Conservation (phyloP, 1,284 basidiomycete genomes). For the Rhodofomes roseus region DNA sequence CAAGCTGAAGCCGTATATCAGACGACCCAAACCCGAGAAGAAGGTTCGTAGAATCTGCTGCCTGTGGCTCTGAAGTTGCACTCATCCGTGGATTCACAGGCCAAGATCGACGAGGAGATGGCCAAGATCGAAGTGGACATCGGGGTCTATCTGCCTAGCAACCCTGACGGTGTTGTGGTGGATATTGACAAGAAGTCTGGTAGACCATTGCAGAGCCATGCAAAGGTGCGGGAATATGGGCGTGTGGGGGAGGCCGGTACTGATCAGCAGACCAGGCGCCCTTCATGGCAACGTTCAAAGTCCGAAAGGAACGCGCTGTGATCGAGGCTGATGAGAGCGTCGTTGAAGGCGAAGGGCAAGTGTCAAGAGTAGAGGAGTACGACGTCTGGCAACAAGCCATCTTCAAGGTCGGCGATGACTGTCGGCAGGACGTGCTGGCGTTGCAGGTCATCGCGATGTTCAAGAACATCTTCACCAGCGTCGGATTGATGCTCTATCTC, state of each 20-base stretch:
- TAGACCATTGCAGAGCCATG: slow-evolving; percentile 93
- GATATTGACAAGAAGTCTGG: slow-evolving; percentile 98
- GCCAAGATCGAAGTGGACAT: slow-evolving; percentile 90
- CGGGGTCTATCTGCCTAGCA: slow-evolving; percentile 96
- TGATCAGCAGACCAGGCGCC: slow-evolving; percentile 64
- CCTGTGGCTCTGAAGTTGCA: not conserved
- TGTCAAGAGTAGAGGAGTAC: slow-evolving; percentile 61
- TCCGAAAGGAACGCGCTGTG: slow-evolving; percentile 74
- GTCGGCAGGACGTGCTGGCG: slow-evolving; percentile 95
- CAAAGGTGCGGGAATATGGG: slow-evolving; percentile 88
- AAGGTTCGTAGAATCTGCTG: slow-evolving; percentile 52
- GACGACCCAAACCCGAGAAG: slow-evolving; percentile 94
- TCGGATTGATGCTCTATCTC: slow-evolving; percentile 90
- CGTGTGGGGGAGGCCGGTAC: too few relatives aligned
- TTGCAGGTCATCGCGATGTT: slow-evolving; percentile 99
- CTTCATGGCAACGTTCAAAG: slow-evolving; percentile 99
- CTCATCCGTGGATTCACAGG: slow-evolving; percentile 41
- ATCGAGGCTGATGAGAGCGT: slow-evolving; percentile 64
- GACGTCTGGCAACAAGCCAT: slow-evolving; percentile 99
- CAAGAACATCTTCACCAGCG: slow-evolving; percentile 92
- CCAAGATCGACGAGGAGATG: slow-evolving; percentile 99
- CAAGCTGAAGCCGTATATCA: slow-evolving; percentile 96
- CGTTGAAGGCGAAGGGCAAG: slow-evolving; percentile 58
- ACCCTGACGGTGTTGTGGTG: slow-evolving; percentile 94
- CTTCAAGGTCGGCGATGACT: slow-evolving; percentile 99